These are phyloP conservation scores for Gossypium schwendimanii DNA, from an alignment of 441 rosid genomes.

Conservation along the genomic window DNA sequence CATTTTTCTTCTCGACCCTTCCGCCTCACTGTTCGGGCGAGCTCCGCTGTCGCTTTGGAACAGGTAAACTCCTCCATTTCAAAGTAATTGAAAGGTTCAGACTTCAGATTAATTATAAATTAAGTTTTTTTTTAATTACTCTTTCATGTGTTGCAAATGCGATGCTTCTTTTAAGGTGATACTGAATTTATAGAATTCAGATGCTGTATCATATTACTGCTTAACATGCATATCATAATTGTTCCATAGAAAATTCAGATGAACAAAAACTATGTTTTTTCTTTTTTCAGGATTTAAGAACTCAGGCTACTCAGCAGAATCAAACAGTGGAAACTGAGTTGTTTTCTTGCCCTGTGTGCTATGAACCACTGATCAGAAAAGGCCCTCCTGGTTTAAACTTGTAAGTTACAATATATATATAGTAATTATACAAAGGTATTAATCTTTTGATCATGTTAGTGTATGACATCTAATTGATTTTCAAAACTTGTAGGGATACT, in stretches of 20 bases:
- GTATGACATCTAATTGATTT: not conserved
- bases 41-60: constrained; percentile 33
- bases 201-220: not conserved
- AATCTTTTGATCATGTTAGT: not conserved
- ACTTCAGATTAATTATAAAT: not conserved
- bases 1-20: constrained; percentile 30
- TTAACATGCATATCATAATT: not conserved
- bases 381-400: constrained; percentile 84
- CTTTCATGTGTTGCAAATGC: not conserved
- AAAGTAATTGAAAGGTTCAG: not conserved
- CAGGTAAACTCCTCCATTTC: constrained; percentile 21
- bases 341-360: constrained; percentile 78
- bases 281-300: constrained; percentile 30
- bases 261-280: not conserved
- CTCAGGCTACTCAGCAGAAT: constrained; percentile 17
- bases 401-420: constrained; percentile 39
- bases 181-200: too few species aligned
- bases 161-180: too few species aligned
- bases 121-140: not conserved
- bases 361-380: constrained; percentile 72
- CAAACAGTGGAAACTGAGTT: constrained; percentile 39
- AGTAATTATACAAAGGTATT: not conserved
- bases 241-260: not conserved
- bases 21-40: constrained; percentile 27
- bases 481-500: constrained; percentile 46